These are phyloP conservation scores for Aureobasidium namibiae DNA, from an alignment of 2,329 filamentous ascomycete genomes.

Conservation along the genomic window DNA sequence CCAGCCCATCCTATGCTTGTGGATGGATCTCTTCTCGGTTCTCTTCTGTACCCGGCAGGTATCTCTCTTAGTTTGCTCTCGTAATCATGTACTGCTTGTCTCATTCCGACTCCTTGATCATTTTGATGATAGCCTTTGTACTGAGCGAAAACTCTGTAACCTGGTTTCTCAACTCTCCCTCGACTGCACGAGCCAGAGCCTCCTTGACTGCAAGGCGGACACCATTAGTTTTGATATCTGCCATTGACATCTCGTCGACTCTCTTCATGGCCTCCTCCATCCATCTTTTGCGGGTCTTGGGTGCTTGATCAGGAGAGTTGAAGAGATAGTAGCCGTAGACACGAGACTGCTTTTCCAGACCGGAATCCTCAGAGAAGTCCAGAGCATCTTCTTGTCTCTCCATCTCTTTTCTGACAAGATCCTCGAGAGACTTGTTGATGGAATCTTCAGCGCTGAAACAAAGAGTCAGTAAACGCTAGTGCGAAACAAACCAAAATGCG, in stretches of 20 bases:
- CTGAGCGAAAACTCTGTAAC: neutral
- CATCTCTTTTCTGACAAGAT: neutral
- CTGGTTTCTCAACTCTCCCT: neutral
- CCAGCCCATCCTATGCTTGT: neutral
- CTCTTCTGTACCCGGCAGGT: neutral
- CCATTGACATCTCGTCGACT: neutral
- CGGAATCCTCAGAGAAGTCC: neutral
- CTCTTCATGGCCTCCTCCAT: neutral
- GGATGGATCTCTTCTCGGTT: neutral
- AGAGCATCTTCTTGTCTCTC: neutral
- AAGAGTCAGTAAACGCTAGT: neutral
- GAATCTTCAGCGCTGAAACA: neutral
- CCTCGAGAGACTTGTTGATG: neutral
- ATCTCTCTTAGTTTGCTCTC: neutral
- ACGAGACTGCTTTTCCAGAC: neutral
- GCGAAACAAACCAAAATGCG: neutral
- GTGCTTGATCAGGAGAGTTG: neutral
- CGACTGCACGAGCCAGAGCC: neutral
- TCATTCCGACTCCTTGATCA: neutral
- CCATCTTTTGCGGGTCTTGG: neutral
- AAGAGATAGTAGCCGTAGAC: neutral
- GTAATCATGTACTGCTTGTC: neutral
- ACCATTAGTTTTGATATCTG: neutral
- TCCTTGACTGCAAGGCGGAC: neutral
- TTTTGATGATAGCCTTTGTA: neutral